phyloP scores from a whole-genome alignment of 2,329 filamentous ascomycete species.

The Aspergillus proliferans region DNA sequence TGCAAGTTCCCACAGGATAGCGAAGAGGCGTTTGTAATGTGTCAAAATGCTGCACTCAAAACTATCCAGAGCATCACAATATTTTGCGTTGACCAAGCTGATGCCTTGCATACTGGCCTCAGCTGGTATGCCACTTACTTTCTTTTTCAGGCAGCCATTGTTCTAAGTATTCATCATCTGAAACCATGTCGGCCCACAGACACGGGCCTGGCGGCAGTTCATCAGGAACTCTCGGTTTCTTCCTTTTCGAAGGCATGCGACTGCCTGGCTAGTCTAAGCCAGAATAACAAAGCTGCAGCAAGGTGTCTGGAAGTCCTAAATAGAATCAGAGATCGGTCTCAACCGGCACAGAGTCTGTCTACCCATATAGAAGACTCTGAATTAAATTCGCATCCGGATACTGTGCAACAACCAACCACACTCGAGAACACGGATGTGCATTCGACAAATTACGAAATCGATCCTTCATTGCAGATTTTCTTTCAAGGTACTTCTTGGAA shows the following conservation, averaged over 20 bases:
- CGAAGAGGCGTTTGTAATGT: slow-evolving; percentile 13
- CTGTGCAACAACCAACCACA: background rate
- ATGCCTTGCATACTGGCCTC: slow-evolving; percentile 9
- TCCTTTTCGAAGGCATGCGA: slow-evolving; percentile 8
- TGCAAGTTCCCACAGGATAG: slow-evolving; percentile 4
- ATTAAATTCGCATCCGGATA: background rate
- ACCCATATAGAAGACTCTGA: background rate
- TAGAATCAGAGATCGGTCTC: slow-evolving; percentile 4
- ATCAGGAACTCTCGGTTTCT: slow-evolving; percentile 9
- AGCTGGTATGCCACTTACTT: slow-evolving; percentile 21
- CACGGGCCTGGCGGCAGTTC: background rate
- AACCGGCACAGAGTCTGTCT: background rate
- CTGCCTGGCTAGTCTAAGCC: slow-evolving; percentile 7
- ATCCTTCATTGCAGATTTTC: slow-evolving; percentile 14
- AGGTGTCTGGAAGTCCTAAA: slow-evolving; percentile 11
- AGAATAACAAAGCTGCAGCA: slow-evolving; percentile 8
- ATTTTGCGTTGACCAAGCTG: slow-evolving; percentile 7
- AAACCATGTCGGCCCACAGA: background rate
- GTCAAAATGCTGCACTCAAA: slow-evolving; percentile 12
- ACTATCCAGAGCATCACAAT: slow-evolving; percentile 14
- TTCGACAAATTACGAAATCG: slow-evolving; percentile 2
- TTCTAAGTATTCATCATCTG: slow-evolving; percentile 12
- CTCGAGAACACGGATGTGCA: background rate
- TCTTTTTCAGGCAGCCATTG: slow-evolving; percentile 16
- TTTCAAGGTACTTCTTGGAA: slow-evolving; percentile 10